Base-by-base conservation (phyloP, 768 basidiomycete genomes). In the Kwoniella bestiolae region DNA sequence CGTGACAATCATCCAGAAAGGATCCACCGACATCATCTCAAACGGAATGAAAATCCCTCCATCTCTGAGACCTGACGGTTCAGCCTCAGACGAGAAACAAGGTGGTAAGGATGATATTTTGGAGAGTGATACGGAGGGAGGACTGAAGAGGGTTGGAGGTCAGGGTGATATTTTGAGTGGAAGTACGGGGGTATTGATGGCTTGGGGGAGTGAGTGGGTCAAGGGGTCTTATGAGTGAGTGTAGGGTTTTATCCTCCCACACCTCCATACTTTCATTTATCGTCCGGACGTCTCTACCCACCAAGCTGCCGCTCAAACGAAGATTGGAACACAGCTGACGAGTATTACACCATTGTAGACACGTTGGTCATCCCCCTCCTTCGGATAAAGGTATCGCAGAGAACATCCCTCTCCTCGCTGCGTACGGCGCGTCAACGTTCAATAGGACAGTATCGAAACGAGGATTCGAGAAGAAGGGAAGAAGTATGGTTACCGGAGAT, bases 101-200 rank as follows among this genome's bases (percentile, higher is more conserved):
- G 55, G 58, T 32, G 50, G 56, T 3, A 49, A 50, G 16, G 64
- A 51, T 25, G 88, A 90, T 73, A 85, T 86, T 3, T 81, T 93
- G 3, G 84, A 85, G 57, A 87, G 90, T 29, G 88, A 90, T 68
- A 82, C 85, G 0, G 82, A 86, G 59, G 96, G 96, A 1, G 94
- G 95, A 1, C 71, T 91, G 72, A 95, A 95, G 82, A 84, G 96
- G 60, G 94, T 92, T 73, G 95, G 96, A 12, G 96, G 96, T 1
- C 96, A 98, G 79, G 96, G 96, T 0, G 96, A 99, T 81, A 88
- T 99, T 38, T 80, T 98, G 60, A 90, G 89, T 72, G 96, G 96
- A 12, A 84, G 86, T 47, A 89, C 93, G 9, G 96, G 94, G 0
- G 87, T 92, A 1, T 87, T 96, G 79, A 83, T 98, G 71, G 94